Evolutionary conservation across 768 basidiomycete species (phyloP).

Genomic region (Mycena capillaripes): DNA sequence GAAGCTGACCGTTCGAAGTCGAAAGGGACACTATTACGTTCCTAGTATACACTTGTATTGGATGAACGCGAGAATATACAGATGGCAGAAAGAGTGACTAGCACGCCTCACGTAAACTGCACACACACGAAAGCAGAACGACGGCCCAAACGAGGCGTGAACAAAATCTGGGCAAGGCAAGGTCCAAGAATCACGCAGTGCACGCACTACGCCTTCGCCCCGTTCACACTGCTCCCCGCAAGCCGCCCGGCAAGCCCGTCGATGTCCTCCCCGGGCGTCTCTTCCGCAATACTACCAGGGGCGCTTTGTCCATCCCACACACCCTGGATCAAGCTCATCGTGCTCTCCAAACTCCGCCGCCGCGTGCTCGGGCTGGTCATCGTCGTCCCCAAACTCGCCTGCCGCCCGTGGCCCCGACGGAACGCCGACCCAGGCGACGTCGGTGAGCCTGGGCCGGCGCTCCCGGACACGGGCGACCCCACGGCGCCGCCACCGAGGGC

Average conservation of each 20-base stretch:
- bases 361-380: slow-evolving; percentile 95
- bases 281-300: slow-evolving; percentile 56
- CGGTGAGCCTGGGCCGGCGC: slow-evolving; percentile 43
- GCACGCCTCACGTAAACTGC: slow-evolving; percentile 8
- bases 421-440: slow-evolving; percentile 65
- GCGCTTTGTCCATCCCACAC: slow-evolving; percentile 82
- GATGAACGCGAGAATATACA: slow-evolving; percentile 25
- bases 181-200: not conserved
- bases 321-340: slow-evolving; percentile 94
- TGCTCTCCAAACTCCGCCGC: slow-evolving; percentile 93
- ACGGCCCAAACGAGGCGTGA: not conserved
- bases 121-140: slow-evolving; percentile 6
- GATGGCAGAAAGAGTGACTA: not conserved
- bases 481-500: slow-evolving; percentile 16
- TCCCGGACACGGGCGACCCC: slow-evolving; percentile 27
- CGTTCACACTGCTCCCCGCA: slow-evolving; percentile 35
- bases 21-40: not conserved
- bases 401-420: slow-evolving; percentile 80
- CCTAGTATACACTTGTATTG: slow-evolving; percentile 28
- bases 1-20: too few species aligned
- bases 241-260: slow-evolving; percentile 28
- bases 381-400: slow-evolving; percentile 93
- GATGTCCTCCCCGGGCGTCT: slow-evolving; percentile 34
- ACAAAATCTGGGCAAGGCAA: not conserved
- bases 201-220: slow-evolving; percentile 9